phyloP scores from a whole-genome alignment of 768 basidiomycete genomes.

The Strobilomyces echinocephalus region DNA sequence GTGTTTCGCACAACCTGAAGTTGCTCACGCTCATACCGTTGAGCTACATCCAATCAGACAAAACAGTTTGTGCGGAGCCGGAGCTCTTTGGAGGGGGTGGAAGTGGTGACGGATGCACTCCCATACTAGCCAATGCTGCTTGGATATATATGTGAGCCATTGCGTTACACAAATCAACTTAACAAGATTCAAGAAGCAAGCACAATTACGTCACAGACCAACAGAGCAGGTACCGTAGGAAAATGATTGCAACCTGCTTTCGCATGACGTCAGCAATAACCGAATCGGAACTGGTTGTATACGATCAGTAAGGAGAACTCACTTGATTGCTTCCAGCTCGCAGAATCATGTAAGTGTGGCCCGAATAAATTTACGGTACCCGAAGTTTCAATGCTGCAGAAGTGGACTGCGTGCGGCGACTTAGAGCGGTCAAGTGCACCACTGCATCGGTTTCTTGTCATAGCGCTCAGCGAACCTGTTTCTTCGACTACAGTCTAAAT shows the following conservation, averaged over 20 bases:
- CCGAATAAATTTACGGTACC: too few relatives aligned
- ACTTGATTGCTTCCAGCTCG: background rate
- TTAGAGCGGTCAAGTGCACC: too few relatives aligned
- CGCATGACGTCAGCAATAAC: background rate
- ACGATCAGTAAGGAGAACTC: background rate
- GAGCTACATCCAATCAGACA: background rate
- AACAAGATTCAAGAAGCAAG: background rate
- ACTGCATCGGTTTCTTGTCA: too few relatives aligned
- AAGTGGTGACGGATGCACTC: conserved; percentile 3
- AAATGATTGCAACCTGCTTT: background rate
- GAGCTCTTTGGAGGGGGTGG: background rate
- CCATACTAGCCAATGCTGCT: background rate
- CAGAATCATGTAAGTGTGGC: background rate
- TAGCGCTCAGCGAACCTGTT: too few relatives aligned
- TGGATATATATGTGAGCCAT: conserved; percentile 16
- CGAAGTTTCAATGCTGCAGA: too few relatives aligned
- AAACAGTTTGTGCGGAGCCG: background rate
- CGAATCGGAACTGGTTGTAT: background rate
- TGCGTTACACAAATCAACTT: conserved; percentile 1
- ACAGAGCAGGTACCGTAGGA: conserved; percentile 3
- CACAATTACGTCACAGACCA: conserved; percentile 12
- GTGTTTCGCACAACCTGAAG: background rate
- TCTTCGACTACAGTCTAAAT: too few relatives aligned
- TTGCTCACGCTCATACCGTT: conserved; percentile 18
- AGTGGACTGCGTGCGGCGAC: too few relatives aligned